A percentile compares a stretch with the other conserved stretches of the same genome.
Evolutionary conservation across 169 alveolate species (phyloP).

Genomic region (Eimeria falciformis): DNA sequence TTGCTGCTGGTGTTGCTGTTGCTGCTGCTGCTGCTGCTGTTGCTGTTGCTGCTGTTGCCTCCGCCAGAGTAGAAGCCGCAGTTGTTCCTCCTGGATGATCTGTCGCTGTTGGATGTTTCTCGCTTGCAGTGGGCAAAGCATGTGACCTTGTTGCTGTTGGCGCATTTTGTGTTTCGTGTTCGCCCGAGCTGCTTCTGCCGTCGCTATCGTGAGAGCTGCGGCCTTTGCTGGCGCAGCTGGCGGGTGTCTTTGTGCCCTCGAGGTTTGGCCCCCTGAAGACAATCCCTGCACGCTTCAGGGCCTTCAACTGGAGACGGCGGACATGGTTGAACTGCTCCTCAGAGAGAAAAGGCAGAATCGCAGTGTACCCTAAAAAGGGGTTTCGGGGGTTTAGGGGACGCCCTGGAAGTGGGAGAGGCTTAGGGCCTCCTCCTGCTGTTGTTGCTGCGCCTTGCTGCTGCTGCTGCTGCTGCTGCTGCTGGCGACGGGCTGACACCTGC

Average conservation of each 20-base stretch:
- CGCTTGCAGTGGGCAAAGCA: too few relatives aligned
- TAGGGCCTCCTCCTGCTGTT: conserved; percentile 60
- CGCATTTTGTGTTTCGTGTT: too few relatives aligned
- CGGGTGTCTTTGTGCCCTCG: too few relatives aligned
- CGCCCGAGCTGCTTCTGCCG: too few relatives aligned
- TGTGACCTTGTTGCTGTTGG: too few relatives aligned
- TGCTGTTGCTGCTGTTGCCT: not conserved
- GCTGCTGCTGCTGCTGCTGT: conserved; percentile 15
- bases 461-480: conserved; percentile 16
- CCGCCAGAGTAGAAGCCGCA: not conserved
- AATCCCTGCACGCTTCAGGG: not conserved
- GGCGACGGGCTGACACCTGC: not conserved
- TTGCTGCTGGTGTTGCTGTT: not conserved
- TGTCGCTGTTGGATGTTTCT: too few relatives aligned
- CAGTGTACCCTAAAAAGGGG: conserved; percentile 74
- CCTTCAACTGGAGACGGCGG: conserved; percentile 63
- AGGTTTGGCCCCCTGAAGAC: too few relatives aligned
- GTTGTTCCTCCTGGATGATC: too few relatives aligned
- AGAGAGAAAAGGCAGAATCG: conserved; percentile 65
- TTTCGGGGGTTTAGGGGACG: conserved; percentile 47
- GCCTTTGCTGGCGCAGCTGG: too few relatives aligned
- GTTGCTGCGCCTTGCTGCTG: not conserved
- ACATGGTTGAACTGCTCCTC: conserved; percentile 75
- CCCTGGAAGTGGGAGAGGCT: conserved; percentile 48
- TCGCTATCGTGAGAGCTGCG: too few relatives aligned